phyloP scores from a whole-genome alignment of 1,139 yeast genomes.

The Lodderomyces parapsilosis region DNA sequence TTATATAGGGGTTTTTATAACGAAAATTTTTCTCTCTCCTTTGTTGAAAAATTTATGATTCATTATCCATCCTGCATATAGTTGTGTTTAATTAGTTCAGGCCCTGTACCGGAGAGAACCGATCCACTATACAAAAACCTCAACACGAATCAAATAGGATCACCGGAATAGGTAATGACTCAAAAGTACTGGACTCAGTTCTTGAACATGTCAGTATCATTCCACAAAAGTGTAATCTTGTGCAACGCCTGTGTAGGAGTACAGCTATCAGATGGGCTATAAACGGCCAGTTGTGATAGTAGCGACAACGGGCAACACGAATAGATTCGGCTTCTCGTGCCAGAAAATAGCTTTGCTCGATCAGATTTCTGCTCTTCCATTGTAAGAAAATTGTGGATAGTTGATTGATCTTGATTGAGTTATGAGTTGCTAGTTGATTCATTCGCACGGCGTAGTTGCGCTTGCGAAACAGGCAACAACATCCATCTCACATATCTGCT shows the following conservation, averaged over 20 bases:
- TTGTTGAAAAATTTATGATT: conserved; percentile 6
- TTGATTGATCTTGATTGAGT: too few species aligned
- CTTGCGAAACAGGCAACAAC: too few species aligned
- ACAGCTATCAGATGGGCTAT: neutral
- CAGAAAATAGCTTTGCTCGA: too few species aligned
- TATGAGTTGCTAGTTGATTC: too few species aligned
- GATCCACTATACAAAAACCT: too few species aligned
- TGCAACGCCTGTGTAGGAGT: conserved; percentile 1
- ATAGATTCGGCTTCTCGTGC: too few species aligned
- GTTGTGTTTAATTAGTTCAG: neutral
- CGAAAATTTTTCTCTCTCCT: conserved; percentile 3
- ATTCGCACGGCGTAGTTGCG: too few species aligned
- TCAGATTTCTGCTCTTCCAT: too few species aligned
- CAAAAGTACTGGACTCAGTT: neutral
- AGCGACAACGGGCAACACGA: neutral
- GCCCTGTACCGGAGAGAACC: conserved; percentile 6
- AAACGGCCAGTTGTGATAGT: neutral
- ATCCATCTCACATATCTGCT: too few species aligned
- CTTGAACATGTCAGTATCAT: neutral
- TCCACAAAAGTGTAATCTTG: conserved; percentile 3
- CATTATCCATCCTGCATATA: conserved; percentile 8
- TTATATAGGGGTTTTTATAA: conserved; percentile 2
- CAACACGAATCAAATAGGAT: too few species aligned
- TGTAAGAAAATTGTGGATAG: too few species aligned
- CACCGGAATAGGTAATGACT: conserved; percentile 7